Percentiles rank a stretch among this genome's conserved stretches.
Conservation (phyloP, 441 rosid species). For the Biscutella auriculata region DNA sequence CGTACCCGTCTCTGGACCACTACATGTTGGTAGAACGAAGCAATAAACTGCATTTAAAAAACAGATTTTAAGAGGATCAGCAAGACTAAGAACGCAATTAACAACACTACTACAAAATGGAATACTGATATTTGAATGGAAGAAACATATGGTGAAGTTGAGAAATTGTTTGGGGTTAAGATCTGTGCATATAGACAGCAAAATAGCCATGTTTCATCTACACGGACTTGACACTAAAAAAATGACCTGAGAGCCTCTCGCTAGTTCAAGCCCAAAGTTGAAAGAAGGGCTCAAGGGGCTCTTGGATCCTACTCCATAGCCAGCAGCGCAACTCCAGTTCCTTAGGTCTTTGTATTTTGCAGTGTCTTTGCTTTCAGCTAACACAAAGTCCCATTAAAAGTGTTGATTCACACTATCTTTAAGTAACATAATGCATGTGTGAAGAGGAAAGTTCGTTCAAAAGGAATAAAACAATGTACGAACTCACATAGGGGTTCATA, state of each 20-base stretch:
- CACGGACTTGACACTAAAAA: background rate
- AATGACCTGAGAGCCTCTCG: conserved; percentile 63
- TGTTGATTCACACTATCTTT: conserved; percentile 1
- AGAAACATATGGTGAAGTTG: background rate
- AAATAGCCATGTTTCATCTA: background rate
- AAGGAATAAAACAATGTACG: background rate
- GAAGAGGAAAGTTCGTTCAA: background rate
- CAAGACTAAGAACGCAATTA: background rate
- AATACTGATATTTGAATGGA: background rate
- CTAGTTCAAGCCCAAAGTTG: conserved; percentile 78
- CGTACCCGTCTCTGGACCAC: conserved; percentile 90
- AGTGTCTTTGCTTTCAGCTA: conserved; percentile 48
- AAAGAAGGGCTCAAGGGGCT: conserved; percentile 87
- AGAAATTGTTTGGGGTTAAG: too few relatives aligned
- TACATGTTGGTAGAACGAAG: conserved; percentile 82
- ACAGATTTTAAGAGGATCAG: conserved; percentile 5
- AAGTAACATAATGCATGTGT: background rate
- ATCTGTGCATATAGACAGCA: too few relatives aligned
- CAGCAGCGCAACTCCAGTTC: conserved; percentile 88
- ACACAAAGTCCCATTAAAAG: background rate
- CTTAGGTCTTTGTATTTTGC: conserved; percentile 39
- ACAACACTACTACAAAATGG: background rate
- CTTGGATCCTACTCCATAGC: conserved; percentile 76
- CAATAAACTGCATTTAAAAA: conserved; percentile 59
- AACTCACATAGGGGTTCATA: conserved; percentile 71